These are phyloP conservation scores for Cystofilobasidium macerans DNA, from an alignment of 768 basidiomycete species.

Conservation along the genomic window DNA sequence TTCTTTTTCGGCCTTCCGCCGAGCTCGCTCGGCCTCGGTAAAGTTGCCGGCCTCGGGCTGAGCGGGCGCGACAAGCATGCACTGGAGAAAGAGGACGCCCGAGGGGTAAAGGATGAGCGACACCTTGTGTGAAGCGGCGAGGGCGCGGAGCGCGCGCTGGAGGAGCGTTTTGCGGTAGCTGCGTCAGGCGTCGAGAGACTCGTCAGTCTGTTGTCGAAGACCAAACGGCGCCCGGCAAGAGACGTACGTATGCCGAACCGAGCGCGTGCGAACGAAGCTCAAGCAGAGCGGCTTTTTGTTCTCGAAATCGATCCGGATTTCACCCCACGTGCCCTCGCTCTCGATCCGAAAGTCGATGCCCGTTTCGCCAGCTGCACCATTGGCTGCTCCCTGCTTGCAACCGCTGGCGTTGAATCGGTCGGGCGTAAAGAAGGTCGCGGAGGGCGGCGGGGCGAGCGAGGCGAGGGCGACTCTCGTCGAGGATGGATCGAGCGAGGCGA, in stretches of 20 bases:
- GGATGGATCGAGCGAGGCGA: constrained; percentile 83
- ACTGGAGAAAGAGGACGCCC: constrained; percentile 19
- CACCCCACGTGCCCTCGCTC: constrained; percentile 70
- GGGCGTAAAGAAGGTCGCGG: constrained; percentile 8
- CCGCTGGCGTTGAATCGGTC: constrained; percentile 27
- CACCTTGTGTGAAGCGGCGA: constrained; percentile 6
- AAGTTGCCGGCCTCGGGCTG: not conserved
- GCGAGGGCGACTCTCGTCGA: constrained; percentile 76
- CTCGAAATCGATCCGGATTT: constrained; percentile 86
- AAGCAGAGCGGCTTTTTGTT: constrained; percentile 85
- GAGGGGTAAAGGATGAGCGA: constrained; percentile 7
- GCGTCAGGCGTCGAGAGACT: not conserved
- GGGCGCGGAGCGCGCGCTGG: constrained; percentile 17
- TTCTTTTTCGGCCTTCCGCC: constrained; percentile 4
- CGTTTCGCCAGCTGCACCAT: constrained; percentile 35
- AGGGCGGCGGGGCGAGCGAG: constrained; percentile 46
- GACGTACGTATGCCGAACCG: constrained; percentile 59
- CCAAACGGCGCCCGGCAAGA: not conserved
- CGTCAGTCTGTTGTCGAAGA: too few species aligned
- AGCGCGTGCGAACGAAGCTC: constrained; percentile 64
- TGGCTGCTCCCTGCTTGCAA: constrained; percentile 34
- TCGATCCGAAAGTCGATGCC: constrained; percentile 65
- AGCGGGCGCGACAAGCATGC: constrained; percentile 11
- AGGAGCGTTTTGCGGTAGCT: constrained; percentile 21
- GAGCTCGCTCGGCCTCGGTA: constrained; percentile 7